Conservation (phyloP, 768 basidiomycete species). For the Glaciozyma martinii region DNA sequence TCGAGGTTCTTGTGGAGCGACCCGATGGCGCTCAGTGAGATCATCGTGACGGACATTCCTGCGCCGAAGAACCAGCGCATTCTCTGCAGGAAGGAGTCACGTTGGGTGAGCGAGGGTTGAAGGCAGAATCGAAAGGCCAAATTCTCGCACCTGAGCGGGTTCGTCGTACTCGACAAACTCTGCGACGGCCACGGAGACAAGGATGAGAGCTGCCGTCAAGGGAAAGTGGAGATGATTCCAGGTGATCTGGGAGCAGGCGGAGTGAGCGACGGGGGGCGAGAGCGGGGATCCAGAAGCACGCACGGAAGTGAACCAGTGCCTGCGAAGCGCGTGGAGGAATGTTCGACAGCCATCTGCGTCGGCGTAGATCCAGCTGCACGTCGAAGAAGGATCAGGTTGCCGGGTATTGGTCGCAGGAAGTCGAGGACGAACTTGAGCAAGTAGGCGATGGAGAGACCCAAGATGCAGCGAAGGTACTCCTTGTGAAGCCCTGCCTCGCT, state of each 20-base stretch:
- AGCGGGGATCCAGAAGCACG: background rate
- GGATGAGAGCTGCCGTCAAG: slow-evolving; percentile 33
- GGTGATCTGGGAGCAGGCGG: background rate
- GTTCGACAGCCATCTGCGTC: slow-evolving; percentile 7
- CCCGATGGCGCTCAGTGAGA: slow-evolving; percentile 32
- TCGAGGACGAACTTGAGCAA: background rate
- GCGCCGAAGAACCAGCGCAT: slow-evolving; percentile 36
- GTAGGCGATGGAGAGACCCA: slow-evolving; percentile 4
- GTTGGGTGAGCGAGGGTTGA: background rate
- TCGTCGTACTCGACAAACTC: slow-evolving; percentile 27
- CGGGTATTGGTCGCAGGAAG: background rate
- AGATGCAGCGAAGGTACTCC: slow-evolving; percentile 6
- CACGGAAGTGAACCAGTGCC: slow-evolving; percentile 10
- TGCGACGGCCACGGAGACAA: slow-evolving; percentile 33
- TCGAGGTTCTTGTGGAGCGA: slow-evolving; percentile 30
- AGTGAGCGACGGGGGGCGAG: background rate
- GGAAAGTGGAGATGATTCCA: slow-evolving; percentile 35
- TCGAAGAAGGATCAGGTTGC: slow-evolving; percentile 2
- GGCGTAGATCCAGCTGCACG: slow-evolving; percentile 19
- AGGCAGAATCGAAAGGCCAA: background rate
- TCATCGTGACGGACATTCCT: slow-evolving; percentile 32
- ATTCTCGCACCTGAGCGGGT: slow-evolving; percentile 19
- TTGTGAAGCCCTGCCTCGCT: background rate
- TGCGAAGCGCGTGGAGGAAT: slow-evolving; percentile 16
- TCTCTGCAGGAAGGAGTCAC: background rate